Evolutionary conservation across 2,329 filamentous ascomycete species (phyloP), one percentile per base, ranked within the genome.

Genomic region (Diaporthe citri): DNA sequence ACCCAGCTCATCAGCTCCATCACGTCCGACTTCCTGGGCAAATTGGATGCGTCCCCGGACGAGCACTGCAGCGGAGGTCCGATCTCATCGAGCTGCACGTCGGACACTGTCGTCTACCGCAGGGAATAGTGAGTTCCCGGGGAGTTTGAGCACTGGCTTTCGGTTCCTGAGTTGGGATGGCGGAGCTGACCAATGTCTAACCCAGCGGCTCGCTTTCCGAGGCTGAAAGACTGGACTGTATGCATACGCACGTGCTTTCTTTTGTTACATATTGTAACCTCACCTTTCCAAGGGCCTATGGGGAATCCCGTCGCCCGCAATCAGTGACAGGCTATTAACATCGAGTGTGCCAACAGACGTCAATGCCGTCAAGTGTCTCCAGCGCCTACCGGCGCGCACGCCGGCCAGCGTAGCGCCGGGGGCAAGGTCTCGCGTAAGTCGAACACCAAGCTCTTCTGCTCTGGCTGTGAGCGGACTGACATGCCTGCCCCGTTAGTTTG

Each of bases 321-420:
- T 34, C 9, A 13, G 31, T 22, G 64, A 41, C 31, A 39, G 31
- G 7, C n/a, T 25, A 39, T n/a, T 67, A 4, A 67, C 28, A 13
- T 4, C 5, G 17, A 22, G 10, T 52, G 31, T 28, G 8, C 25
- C 46, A 52, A 51, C 46, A 67, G 64, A 86, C 76, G 83, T 83
- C 70, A 78, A 82, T 28, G 84, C 85, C 6, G 80, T 86, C 43
- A 78, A 82, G 20, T 86, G 85, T 69, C 77, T 87, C 56, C 79
- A 81, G 74, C 69, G 69, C 2, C 74, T 81, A 71, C 82, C 84
- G 8, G 75, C 83, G 2, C 74, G 76, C 8, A 83, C 80, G 0
- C 79, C 80, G 12, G 62, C 79, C 22, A 72, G 75, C 20, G 78
- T 82, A 48, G 82, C 80, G 6, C 79, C 83, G 3, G 84, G 84